Evolutionary conservation across 495 filamentous ascomycete species (phyloP).

Genomic region (Penicillium ucsense): DNA sequence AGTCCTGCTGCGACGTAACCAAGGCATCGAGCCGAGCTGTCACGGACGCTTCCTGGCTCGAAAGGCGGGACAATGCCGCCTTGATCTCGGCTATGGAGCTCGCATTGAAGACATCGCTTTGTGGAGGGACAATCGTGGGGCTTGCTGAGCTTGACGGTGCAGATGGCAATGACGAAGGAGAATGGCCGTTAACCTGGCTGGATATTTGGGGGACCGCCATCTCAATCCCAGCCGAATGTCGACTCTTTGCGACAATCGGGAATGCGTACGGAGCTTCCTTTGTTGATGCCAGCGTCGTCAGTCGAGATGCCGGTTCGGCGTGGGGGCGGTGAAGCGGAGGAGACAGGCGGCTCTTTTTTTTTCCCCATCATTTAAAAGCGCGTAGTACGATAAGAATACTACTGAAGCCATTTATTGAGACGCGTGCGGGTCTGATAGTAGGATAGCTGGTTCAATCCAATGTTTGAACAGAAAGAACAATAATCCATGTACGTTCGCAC

Average conservation of each 20-base stretch:
- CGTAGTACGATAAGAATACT: no score
- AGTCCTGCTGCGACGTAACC: conserved; percentile 69
- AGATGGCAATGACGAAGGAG: conserved; percentile 4
- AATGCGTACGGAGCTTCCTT: background rate
- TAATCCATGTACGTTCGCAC: no score
- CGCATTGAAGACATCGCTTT: conserved; percentile 52
- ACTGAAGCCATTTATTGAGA: no score
- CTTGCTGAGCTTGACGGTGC: conserved; percentile 4
- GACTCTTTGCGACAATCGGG: no score
- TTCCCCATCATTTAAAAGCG: no score
- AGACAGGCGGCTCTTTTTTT: conserved; percentile 9
- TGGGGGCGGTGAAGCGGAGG: conserved; percentile 20
- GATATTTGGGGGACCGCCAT: conserved; percentile 8
- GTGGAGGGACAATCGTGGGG: conserved; percentile 5
- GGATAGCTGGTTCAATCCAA: background rate
- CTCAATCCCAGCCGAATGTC: background rate
- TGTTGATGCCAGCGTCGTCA: conserved; percentile 19
- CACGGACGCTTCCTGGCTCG: conserved; percentile 63
- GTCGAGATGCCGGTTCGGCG: conserved; percentile 12
- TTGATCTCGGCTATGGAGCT: conserved; percentile 70
- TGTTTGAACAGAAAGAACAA: background rate
- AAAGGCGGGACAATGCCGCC: conserved; percentile 61
- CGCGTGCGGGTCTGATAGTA: background rate
- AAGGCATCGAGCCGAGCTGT: conserved; percentile 66
- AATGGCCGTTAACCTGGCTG: conserved; percentile 22